These are phyloP conservation scores for Mercurialis annua DNA, from an alignment of 345 rosid genomes.

Conservation along the genomic window DNA sequence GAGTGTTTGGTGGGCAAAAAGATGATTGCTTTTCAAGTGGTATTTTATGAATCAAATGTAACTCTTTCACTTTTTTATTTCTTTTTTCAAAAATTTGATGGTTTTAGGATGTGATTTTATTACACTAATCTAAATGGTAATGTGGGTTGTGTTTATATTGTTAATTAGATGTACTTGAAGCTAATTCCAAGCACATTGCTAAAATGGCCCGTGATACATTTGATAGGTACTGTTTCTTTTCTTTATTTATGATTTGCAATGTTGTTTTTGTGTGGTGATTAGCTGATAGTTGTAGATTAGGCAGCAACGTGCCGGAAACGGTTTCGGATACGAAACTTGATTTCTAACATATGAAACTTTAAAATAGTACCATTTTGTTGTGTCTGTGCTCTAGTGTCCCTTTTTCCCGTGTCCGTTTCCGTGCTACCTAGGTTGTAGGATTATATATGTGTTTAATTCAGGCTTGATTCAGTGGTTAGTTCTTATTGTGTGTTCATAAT, in stretches of 20 bases:
- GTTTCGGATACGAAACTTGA: no score
- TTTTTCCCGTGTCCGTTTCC: no score
- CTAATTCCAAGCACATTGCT: conserved; percentile 30
- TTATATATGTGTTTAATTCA: not conserved
- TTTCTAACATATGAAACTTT: no score
- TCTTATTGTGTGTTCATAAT: not conserved
- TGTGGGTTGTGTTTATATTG: not conserved
- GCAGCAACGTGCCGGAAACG: no score
- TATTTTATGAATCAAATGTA: conserved; percentile 17
- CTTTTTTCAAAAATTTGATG: no score
- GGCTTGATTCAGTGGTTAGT: not conserved
- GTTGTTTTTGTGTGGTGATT: not conserved
- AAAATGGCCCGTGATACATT: conserved; percentile 24
- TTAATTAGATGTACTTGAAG: conserved; percentile 13
- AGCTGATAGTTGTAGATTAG: no score
- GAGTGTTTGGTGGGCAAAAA: conserved; percentile 16
- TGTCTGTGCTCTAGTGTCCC: not conserved
- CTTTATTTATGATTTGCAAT: no score
- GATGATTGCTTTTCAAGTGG: conserved; percentile 34
- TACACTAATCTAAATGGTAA: not conserved
- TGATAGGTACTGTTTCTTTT: conserved; percentile 1
- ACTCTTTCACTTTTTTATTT: not conserved
- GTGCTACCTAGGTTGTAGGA: no score
- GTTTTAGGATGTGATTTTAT: not conserved
- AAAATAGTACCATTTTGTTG: not conserved